Conservation (phyloP, 2,329 filamentous ascomycete species). For the Curvularia hawaiiensis region DNA sequence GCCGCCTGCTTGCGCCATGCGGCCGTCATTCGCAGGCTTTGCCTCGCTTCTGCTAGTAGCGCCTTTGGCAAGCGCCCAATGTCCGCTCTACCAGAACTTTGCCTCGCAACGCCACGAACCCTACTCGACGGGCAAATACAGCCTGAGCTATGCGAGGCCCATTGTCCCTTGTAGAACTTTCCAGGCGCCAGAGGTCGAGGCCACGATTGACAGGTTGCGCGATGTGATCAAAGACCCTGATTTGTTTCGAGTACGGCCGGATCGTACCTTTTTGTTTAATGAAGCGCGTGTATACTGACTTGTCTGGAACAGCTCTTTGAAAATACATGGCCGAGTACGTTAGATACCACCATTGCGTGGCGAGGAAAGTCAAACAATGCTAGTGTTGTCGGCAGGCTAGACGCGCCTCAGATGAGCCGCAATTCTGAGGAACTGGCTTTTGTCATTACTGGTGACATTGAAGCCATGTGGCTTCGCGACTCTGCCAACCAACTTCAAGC, state of each 20-base stretch:
- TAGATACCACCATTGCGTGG: conserved; percentile 77
- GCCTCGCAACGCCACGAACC: conserved; percentile 49
- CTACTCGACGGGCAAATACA: conserved; percentile 48
- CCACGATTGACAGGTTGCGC: conserved; percentile 41
- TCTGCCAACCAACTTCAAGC: conserved; percentile 73
- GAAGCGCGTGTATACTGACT: not conserved
- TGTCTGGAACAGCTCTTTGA: conserved; percentile 59
- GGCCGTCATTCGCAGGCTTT: conserved; percentile 5
- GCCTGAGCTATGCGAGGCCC: conserved; percentile 53
- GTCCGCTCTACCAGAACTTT: conserved; percentile 52
- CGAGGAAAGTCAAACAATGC: conserved; percentile 61
- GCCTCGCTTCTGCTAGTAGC: conserved; percentile 15
- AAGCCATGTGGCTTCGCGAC: conserved; percentile 61
- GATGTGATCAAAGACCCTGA: conserved; percentile 58
- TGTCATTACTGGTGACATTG: conserved; percentile 63
- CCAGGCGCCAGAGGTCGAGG: conserved; percentile 49
- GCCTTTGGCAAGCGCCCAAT: conserved; percentile 39
- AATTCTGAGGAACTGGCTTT: conserved; percentile 59
- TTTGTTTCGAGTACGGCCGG: conserved; percentile 56
- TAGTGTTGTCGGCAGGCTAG: conserved; percentile 2
- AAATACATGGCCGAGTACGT: conserved; percentile 74
- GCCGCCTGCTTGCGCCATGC: conserved; percentile 12
- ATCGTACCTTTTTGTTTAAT: not conserved
- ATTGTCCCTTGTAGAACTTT: conserved; percentile 54
- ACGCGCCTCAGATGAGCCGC: conserved; percentile 4